Conservation (phyloP, 106 monocot species). For the Apostasia shenzhenica region DNA sequence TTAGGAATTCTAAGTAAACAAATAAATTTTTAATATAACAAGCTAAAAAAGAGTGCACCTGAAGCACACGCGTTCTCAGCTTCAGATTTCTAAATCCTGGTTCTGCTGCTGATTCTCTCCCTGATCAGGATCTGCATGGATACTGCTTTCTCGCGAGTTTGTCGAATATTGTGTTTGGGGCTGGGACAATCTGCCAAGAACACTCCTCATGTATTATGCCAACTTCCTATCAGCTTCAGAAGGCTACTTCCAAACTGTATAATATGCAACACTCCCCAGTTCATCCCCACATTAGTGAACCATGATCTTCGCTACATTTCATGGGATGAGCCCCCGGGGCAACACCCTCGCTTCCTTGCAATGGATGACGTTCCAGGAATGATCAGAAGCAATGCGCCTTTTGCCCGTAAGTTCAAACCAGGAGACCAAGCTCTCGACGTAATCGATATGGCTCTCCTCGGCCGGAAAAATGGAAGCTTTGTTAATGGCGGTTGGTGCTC, state of each 20-base stretch:
- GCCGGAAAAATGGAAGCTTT: conserved; percentile 13
- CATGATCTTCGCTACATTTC: conserved; percentile 61
- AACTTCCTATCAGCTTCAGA: conserved; percentile 67
- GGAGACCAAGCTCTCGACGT: conserved; percentile 24
- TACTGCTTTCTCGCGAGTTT: conserved; percentile 50
- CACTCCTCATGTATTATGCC: conserved; percentile 71
- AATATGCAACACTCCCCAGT: conserved; percentile 47
- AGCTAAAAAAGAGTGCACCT: no score
- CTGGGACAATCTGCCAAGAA: conserved; percentile 69
- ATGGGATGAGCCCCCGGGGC: conserved; percentile 59
- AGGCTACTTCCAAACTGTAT: conserved; percentile 66
- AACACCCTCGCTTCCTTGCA: conserved; percentile 47
- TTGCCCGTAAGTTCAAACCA: conserved; percentile 48
- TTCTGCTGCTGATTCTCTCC: no score
- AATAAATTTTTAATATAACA: no score
- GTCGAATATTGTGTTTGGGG: conserved; percentile 60
- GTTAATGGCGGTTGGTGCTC: conserved; percentile 53
- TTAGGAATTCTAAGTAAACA: no score
- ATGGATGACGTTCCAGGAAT: conserved; percentile 19
- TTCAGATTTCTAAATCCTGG: no score
- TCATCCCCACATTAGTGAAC: conserved; percentile 35
- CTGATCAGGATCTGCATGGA: conserved; percentile 72
- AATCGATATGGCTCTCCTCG: conserved; percentile 47
- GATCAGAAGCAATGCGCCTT: conserved; percentile 48
- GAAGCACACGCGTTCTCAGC: no score